Evolutionary conservation across 2,329 filamentous ascomycete species (phyloP).

Genomic region (Triangularia setosa): DNA sequence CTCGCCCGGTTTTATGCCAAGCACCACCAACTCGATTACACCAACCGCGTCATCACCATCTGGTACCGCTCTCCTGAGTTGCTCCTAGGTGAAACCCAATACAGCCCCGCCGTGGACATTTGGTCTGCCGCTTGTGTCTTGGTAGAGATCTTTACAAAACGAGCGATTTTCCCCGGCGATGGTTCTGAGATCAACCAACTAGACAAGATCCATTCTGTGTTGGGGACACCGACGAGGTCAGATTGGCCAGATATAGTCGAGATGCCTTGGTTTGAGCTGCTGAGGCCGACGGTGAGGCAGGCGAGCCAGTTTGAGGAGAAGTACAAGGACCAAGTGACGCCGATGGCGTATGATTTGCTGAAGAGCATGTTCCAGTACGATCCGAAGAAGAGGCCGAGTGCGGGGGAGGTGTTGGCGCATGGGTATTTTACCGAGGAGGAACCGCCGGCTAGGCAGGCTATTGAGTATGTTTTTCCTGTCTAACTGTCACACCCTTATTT

Average conservation of each 20-base stretch:
- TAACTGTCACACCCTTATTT: background rate
- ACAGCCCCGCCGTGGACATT: conserved; percentile 85
- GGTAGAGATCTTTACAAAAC: conserved; percentile 90
- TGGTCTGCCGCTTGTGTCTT: conserved; percentile 98
- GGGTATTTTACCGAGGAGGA: conserved; percentile 84
- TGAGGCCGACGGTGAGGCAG: conserved; percentile 71
- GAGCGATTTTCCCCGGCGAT: conserved; percentile 92
- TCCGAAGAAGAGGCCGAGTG: conserved; percentile 75
- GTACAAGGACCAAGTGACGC: conserved; percentile 72
- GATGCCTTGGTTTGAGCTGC: conserved; percentile 94
- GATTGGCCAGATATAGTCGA: conserved; percentile 91
- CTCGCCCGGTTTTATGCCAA: conserved; percentile 96
- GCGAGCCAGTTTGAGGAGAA: conserved; percentile 76
- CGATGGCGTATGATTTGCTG: conserved; percentile 78
- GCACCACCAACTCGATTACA: conserved; percentile 87
- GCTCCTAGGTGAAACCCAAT: conserved; percentile 85
- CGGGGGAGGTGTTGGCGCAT: conserved; percentile 79
- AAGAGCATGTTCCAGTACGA: conserved; percentile 86
- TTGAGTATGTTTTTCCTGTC: conserved; percentile 62
- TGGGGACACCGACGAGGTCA: conserved; percentile 78
- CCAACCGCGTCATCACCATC: conserved; percentile 96
- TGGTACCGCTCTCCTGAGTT: conserved; percentile 94
- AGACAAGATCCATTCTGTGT: conserved; percentile 90
- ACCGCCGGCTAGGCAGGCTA: conserved; percentile 69
- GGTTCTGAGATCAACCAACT: conserved; percentile 94